Base-by-base conservation (phyloP, 108 stramenopile genomes). In the Craspedostauros australis region DNA sequence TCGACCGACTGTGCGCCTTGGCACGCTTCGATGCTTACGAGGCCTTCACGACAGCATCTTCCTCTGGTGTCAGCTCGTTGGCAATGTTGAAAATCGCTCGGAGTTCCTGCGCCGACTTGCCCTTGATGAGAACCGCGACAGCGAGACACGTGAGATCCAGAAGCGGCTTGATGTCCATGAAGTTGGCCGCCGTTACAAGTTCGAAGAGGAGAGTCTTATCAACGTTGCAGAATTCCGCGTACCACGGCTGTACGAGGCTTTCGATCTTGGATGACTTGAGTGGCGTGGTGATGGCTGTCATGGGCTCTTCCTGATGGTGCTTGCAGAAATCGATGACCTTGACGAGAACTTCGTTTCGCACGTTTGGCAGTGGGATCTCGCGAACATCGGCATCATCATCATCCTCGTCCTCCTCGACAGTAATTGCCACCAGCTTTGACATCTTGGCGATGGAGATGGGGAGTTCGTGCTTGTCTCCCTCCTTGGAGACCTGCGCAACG, bases 281-380 rank as follows among this genome's bases (percentile, higher is more conserved):
- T 0, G 99, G 99, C 52, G 96, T 98, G 39, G 95, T 89, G 50
- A 99, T 99, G 33, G 93, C 80, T 25, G 80, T 84, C 96, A 98
- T 96, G 48, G 85, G 70, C 48, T 95, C 91, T 30, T 62, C 68
- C 31, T 75, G 79, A 48, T 95, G 84, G 76, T 97, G 96, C 7
- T 68, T 84, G 54, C 93, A 94, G 69, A 84, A 99, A 61, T 98
- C 96, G 45, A 99, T 94, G 1, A 99, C 95, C 80, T 99, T 99
- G 21, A 73, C 70, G 49, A 99, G 76, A 1, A 98, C 93, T 20
- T 53, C 48, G 12, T 82, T 61, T 60, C 89, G 93, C 9, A 99
- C 98, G 57, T 98, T 98, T 27, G 96, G 96, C 8, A 98, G 63
- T 4, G 97, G 99, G 55, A 99, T 95, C 57, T 98, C 92, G 19